Evolutionary conservation across 495 filamentous ascomycete species (phyloP).

Genomic region (Filosporella fistucella): DNA sequence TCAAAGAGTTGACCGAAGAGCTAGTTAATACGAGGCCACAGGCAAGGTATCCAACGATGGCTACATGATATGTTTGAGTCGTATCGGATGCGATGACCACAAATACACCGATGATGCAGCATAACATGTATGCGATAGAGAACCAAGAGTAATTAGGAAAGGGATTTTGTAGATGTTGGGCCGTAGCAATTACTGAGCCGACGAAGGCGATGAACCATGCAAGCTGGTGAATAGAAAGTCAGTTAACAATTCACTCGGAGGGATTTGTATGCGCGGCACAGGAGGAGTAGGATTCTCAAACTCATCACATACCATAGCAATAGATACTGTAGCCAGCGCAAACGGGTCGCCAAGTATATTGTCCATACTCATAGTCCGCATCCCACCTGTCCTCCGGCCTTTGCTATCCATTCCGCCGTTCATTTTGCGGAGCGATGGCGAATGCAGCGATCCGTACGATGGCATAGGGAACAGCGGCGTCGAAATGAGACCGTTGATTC

Average conservation of each 20-base stretch:
- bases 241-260: conserved; percentile 21
- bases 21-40: conserved; percentile 79
- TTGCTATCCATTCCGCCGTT: conserved; percentile 48
- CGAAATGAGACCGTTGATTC: conserved; percentile 12
- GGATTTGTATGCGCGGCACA: conserved; percentile 1
- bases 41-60: conserved; percentile 83
- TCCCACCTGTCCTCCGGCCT: conserved; percentile 25
- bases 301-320: conserved; percentile 68
- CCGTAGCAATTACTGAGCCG: conserved; percentile 71
- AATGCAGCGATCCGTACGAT: conserved; percentile 66
- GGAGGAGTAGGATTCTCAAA: neutral
- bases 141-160: conserved; percentile 93
- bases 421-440: conserved; percentile 81
- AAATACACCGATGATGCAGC: conserved; percentile 72
- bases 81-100: conserved; percentile 78
- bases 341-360: conserved; percentile 96
- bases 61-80: conserved; percentile 82
- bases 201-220: conserved; percentile 94
- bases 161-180: conserved; percentile 31
- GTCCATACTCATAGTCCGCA: conserved; percentile 57
- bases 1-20: conserved; percentile 72
- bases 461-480: conserved; percentile 52
- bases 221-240: conserved; percentile 49
- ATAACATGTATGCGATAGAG: conserved; percentile 79
- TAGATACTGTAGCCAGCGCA: conserved; percentile 88